Base-by-base conservation (phyloP, 768 basidiomycete species). In the Filobasidium floriforme region DNA sequence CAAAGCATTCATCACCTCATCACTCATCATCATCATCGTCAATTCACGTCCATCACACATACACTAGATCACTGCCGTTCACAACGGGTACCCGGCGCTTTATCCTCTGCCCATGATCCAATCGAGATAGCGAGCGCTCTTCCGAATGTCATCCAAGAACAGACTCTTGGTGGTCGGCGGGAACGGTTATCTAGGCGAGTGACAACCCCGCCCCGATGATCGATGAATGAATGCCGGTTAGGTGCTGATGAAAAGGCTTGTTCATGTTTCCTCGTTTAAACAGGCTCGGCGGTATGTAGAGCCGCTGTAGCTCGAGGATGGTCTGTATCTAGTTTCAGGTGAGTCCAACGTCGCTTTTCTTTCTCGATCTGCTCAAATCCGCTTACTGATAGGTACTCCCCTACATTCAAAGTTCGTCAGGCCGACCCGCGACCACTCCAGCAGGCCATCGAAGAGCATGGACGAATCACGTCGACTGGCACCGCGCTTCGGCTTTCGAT, bases 271-370 rank as follows among this genome's bases (percentile, higher is more conserved):
- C 1, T 41, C 24, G 55, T 24, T 41, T 64, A 65, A 26, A 10
- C 78, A 96, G 93, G 96, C 61, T 97, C 96, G 29, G 89, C 92
- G 3, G 85, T 99, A 37, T 97, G 93, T 80, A 88, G 84, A 73
- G 84, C 86, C n/a, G 93, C 92, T 26, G 82, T 97, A 24, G 83
- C 86, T 44, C 85, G 85, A 60, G 94, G 94, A 1, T 84, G 90
- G 78, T 83, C 87, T 68, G 96, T 98, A 26, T 88, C 88, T 7
- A 92, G 90, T 77, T 84, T 99, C 73, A 92, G 90, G 89, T 91
- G 54, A 52, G 76, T 61, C 14, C 46, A n/a, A 61, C 26, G 32
- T 41, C 65, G 7, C 41, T 0, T 15, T 22, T n/a, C 32, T 52
- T 41, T 57, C 28, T 46, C 32, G n/a, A 1, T 59, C 29, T 26